phyloP scores from a whole-genome alignment of 2,329 filamentous ascomycete genomes.

The Dothiorella sarmentorum region DNA sequence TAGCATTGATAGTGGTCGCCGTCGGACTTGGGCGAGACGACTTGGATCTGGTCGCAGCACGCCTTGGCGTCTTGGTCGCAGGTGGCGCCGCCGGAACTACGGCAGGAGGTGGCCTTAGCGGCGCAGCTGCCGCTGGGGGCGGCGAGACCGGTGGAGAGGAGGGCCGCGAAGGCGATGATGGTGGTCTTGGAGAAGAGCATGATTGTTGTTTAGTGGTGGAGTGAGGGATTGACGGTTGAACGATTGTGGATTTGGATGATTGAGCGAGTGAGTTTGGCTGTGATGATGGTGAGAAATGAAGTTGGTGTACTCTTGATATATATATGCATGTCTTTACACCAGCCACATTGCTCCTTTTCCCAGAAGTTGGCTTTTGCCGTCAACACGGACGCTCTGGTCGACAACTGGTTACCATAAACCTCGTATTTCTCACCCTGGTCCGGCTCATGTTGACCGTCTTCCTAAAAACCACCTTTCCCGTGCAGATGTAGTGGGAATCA shows the following conservation, averaged over 20 bases:
- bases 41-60: background rate
- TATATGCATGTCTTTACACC: background rate
- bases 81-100: background rate
- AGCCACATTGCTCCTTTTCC: background rate
- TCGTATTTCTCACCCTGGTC: background rate
- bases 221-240: background rate
- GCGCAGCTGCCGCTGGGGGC: background rate
- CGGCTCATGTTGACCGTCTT: background rate
- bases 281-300: background rate
- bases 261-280: conserved; percentile 1
- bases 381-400: background rate
- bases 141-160: background rate
- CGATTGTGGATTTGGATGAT: background rate
- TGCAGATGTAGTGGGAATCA: background rate
- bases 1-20: background rate
- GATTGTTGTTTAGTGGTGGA: background rate
- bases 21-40: background rate
- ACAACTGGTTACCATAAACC: background rate
- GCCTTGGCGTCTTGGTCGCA: background rate
- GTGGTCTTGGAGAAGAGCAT: conserved; percentile 5
- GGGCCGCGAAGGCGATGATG: background rate
- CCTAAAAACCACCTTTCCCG: background rate
- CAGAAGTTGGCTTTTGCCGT: background rate
- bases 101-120: background rate
- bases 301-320: background rate